phyloP scores from a whole-genome alignment of 2,329 filamentous ascomycete genomes.

The Cadophora luteo-olivacea region DNA sequence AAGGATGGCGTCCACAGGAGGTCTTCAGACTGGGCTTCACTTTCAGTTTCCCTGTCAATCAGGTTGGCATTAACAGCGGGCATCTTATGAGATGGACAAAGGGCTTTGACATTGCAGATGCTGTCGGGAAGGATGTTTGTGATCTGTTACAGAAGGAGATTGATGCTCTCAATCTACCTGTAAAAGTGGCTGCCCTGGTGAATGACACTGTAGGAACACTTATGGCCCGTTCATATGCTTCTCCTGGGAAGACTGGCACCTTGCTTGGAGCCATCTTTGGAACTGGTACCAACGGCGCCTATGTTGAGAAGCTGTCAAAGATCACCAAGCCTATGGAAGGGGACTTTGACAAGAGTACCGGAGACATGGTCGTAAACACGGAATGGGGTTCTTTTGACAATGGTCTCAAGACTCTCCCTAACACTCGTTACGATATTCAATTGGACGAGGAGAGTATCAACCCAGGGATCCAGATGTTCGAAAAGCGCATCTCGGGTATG shows the following conservation, averaged over 20 bases:
- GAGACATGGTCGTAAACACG: constrained; percentile 96
- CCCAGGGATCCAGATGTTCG: constrained; percentile 97
- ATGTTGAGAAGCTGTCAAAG: constrained; percentile 88
- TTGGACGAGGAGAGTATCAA: constrained; percentile 85
- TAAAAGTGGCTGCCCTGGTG: constrained; percentile 93
- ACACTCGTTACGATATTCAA: constrained; percentile 80
- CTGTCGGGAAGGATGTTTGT: constrained; percentile 93
- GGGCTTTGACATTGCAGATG: constrained; percentile 96
- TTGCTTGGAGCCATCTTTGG: constrained; percentile 97
- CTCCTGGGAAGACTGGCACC: constrained; percentile 83
- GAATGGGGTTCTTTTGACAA: constrained; percentile 99
- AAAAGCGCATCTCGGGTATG: constrained; percentile 98
- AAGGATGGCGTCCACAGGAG: constrained; percentile 71
- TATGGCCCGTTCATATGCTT: constrained; percentile 96
- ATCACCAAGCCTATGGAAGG: constrained; percentile 78
- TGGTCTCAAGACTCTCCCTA: constrained; percentile 83
- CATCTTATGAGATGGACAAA: constrained; percentile 97
- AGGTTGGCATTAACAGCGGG: constrained; percentile 94
- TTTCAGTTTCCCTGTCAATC: constrained; percentile 95
- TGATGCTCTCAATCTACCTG: constrained; percentile 83
- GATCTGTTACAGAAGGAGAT: constrained; percentile 88
- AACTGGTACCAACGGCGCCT: constrained; percentile 96
- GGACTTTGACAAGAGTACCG: constrained; percentile 79
- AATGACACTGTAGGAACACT: constrained; percentile 98
- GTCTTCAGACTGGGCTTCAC: constrained; percentile 97